Evolutionary conservation across 2,329 filamentous ascomycete species (phyloP).

Genomic region (Trichoderma polysporum): DNA sequence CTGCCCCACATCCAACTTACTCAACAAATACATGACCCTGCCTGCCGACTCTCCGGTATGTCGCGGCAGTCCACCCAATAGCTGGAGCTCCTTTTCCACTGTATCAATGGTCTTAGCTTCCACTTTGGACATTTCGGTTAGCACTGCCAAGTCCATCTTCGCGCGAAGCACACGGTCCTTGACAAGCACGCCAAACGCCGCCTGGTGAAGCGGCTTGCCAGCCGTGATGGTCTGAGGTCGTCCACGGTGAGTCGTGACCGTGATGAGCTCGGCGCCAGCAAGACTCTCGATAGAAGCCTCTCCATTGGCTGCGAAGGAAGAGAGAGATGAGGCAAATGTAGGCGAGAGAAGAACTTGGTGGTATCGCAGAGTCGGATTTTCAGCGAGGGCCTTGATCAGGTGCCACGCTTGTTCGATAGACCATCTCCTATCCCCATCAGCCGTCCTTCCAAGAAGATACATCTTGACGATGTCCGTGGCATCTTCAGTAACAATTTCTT

Average conservation of each 20-base stretch:
- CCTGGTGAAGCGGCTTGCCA: constrained; percentile 81
- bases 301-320: constrained; percentile 54
- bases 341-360: constrained; percentile 79
- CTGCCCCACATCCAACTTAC: constrained; percentile 73
- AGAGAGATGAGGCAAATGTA: constrained; percentile 64
- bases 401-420: constrained; percentile 86
- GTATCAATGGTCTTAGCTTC: constrained; percentile 76
- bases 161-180: constrained; percentile 71
- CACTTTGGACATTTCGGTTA: constrained; percentile 67
- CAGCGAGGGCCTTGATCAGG: constrained; percentile 74
- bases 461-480: constrained; percentile 91
- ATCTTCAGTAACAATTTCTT: constrained; percentile 85
- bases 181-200: constrained; percentile 73
- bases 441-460: constrained; percentile 68
- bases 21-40: constrained; percentile 69
- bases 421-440: constrained; percentile 61
- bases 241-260: constrained; percentile 69
- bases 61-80: constrained; percentile 68
- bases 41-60: constrained; percentile 67
- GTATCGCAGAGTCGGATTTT: constrained; percentile 70
- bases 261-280: constrained; percentile 82
- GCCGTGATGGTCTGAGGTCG: constrained; percentile 75
- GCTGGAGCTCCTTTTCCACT: constrained; percentile 71
- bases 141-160: constrained; percentile 68
- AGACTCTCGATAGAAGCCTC: constrained; percentile 77